Evolutionary conservation across 1,284 basidiomycete genomes (phyloP).

Genomic region (Leccinum subrobustum): DNA sequence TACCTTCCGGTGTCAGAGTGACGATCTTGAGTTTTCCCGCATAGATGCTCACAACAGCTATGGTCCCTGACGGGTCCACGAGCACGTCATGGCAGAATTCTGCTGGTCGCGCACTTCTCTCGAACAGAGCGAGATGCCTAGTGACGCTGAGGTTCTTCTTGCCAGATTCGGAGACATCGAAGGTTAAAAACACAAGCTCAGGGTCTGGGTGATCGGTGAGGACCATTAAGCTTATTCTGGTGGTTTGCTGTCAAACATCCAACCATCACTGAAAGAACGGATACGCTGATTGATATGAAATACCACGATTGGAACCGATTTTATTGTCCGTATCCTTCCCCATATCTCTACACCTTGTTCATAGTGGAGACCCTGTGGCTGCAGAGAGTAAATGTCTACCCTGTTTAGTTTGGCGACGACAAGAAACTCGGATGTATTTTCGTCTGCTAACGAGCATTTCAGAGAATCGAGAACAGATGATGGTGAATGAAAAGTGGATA

Average conservation of each 20-base stretch:
- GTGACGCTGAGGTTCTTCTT: conserved; percentile 39
- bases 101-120: conserved; percentile 52
- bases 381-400: conserved; percentile 64
- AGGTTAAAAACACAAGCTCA: conserved; percentile 59
- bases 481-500: conserved; percentile 65
- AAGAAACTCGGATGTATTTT: conserved; percentile 54
- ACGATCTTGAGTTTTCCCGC: conserved; percentile 66
- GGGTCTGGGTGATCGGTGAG: conserved; percentile 74
- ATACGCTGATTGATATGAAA: conserved; percentile 15
- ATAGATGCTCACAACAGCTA: conserved; percentile 66
- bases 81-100: conserved; percentile 69
- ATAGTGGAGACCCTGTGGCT: conserved; percentile 52
- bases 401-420: conserved; percentile 60
- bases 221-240: conserved; percentile 54
- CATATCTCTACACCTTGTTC: conserved; percentile 62
- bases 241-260: conserved; percentile 38
- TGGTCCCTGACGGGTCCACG: conserved; percentile 56
- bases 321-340: conserved; percentile 60
- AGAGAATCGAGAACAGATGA: conserved; percentile 63
- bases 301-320: conserved; percentile 52
- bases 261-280: conserved; percentile 8
- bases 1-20: conserved; percentile 47
- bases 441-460: conserved; percentile 55
- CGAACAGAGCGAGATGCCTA: conserved; percentile 50
- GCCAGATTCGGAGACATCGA: conserved; percentile 39